These are phyloP conservation scores for Fusarium annulatum DNA, from an alignment of 2,329 filamentous ascomycete species.

Conservation along the genomic window DNA sequence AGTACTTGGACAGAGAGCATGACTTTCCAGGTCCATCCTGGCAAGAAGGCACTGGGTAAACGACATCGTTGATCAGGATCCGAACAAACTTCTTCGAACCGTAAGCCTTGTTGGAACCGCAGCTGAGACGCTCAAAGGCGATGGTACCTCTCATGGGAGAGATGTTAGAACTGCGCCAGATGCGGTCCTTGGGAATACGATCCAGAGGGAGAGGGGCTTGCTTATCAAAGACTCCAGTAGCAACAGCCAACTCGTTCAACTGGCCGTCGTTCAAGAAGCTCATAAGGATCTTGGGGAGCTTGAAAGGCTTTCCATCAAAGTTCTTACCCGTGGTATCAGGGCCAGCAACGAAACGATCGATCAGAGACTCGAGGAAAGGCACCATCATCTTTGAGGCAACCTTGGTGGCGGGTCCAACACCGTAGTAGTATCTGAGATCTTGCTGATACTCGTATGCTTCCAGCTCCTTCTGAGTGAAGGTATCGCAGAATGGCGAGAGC, in stretches of 20 bases:
- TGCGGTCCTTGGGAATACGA: constrained; percentile 58
- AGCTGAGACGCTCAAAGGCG: constrained; percentile 71
- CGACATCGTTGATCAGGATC: constrained; percentile 69
- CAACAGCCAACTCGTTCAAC: constrained; percentile 69
- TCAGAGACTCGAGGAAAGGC: constrained; percentile 66
- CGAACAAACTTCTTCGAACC: constrained; percentile 62
- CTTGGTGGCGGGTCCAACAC: constrained; percentile 66
- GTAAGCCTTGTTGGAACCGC: constrained; percentile 43
- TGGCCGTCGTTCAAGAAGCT: constrained; percentile 75
- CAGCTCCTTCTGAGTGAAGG: constrained; percentile 72
- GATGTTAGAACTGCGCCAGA: constrained; percentile 67
- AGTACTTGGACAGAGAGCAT: constrained; percentile 61
- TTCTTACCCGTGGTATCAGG: constrained; percentile 61
- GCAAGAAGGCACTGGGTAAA: constrained; percentile 69
- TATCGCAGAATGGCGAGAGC: constrained; percentile 70
- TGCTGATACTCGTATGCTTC: constrained; percentile 74
- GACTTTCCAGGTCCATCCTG: constrained; percentile 65
- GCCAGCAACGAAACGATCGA: constrained; percentile 63
- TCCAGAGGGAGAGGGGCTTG: constrained; percentile 61
- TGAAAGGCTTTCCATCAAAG: constrained; percentile 58
- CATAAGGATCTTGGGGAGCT: constrained; percentile 67
- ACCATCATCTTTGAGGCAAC: constrained; percentile 69
- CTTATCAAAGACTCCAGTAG: constrained; percentile 70
- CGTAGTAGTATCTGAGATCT: constrained; percentile 76
- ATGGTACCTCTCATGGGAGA: constrained; percentile 74